Conservation (phyloP, 495 filamentous ascomycete species). For the Trichoderma virens region DNA sequence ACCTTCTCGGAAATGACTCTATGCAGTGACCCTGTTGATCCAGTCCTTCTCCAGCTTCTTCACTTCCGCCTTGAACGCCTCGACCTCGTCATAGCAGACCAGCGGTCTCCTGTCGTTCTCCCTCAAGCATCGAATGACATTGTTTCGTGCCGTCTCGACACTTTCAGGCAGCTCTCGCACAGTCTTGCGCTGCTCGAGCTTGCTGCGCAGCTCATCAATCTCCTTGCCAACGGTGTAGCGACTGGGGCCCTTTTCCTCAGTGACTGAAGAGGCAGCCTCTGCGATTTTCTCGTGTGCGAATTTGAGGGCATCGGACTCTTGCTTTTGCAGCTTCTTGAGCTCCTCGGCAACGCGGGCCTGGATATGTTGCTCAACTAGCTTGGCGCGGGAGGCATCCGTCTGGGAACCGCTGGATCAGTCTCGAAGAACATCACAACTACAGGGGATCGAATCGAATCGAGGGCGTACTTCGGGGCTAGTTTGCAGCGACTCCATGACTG, state of each 20-base stretch:
- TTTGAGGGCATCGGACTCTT: conserved; percentile 49
- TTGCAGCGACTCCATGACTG: conserved; percentile 74
- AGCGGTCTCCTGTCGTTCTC: conserved; percentile 82
- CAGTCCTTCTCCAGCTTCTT: conserved; percentile 75
- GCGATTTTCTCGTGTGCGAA: conserved; percentile 57
- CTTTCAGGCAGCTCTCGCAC: conserved; percentile 51
- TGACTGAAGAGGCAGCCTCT: conserved; percentile 10
- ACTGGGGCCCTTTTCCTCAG: conserved; percentile 17
- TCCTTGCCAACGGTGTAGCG: conserved; percentile 44
- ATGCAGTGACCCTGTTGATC: conserved; percentile 60
- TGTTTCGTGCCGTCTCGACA: conserved; percentile 64
- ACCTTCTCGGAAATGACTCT: neutral
- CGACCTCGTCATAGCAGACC: conserved; percentile 94
- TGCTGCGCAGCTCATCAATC: conserved; percentile 64
- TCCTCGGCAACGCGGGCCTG: conserved; percentile 81
- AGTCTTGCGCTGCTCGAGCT: conserved; percentile 68
- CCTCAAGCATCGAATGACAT: conserved; percentile 75
- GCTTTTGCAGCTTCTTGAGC: conserved; percentile 61
- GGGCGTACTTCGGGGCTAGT: conserved; percentile 70
- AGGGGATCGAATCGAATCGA: neutral
- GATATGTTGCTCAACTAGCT: conserved; percentile 76
- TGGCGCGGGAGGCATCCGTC: conserved; percentile 80
- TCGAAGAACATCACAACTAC: neutral
- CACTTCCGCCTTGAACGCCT: conserved; percentile 81
- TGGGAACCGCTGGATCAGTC: conserved; percentile 26